Conservation (phyloP, 2,329 filamentous ascomycete genomes). For the Phaeosphaeria sp. region DNA sequence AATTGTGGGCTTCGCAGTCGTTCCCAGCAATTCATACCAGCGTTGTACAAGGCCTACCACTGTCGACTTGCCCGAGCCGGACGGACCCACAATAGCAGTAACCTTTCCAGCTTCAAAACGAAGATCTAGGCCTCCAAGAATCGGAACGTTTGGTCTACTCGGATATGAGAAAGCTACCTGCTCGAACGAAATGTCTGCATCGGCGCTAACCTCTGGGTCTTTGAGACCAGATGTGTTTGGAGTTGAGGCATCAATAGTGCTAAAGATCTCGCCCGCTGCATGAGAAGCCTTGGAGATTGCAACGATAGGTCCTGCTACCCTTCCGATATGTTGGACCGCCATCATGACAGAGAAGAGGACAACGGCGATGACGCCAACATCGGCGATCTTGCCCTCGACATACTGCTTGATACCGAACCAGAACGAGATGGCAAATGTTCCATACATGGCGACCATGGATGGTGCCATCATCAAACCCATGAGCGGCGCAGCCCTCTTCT, state of each 20-base stretch:
- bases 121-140: constrained; percentile 66
- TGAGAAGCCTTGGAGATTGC: constrained; percentile 43
- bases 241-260: constrained; percentile 43
- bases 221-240: constrained; percentile 38
- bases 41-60: constrained; percentile 73
- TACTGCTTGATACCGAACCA: constrained; percentile 49
- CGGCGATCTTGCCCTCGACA: constrained; percentile 33
- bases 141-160: constrained; percentile 65
- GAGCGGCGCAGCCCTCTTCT: constrained; percentile 36
- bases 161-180: constrained; percentile 49
- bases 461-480: constrained; percentile 45
- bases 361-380: constrained; percentile 44
- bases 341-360: constrained; percentile 50
- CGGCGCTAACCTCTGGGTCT: constrained; percentile 43
- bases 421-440: constrained; percentile 46
- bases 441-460: constrained; percentile 44
- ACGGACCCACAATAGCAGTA: constrained; percentile 76
- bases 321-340: constrained; percentile 42
- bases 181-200: constrained; percentile 43
- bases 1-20: constrained; percentile 16
- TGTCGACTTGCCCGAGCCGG: constrained; percentile 76
- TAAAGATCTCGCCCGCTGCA: constrained; percentile 45
- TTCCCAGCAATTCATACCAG: constrained; percentile 67
- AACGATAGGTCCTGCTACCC: constrained; percentile 40
- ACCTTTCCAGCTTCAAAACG: constrained; percentile 68